These are phyloP conservation scores for Microcyclosporella mali DNA, from an alignment of 2,329 filamentous ascomycete species.

Conservation along the genomic window DNA sequence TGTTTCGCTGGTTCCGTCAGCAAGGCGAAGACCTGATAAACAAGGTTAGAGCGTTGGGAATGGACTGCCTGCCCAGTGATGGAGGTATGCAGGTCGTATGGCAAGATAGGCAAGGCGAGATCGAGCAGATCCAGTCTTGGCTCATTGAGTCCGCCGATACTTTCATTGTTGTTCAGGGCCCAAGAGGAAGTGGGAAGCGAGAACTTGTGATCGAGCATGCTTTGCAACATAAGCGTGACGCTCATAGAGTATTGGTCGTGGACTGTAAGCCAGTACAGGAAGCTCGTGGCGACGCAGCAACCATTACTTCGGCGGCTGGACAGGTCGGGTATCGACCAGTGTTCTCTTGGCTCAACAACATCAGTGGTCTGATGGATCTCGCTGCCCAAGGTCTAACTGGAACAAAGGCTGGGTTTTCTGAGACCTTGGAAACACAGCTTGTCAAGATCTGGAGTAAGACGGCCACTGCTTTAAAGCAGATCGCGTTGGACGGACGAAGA, in stretches of 20 bases:
- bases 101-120: constrained; percentile 76
- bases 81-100: constrained; percentile 74
- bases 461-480: constrained; percentile 67
- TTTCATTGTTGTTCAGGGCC: constrained; percentile 89
- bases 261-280: constrained; percentile 94
- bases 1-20: constrained; percentile 75
- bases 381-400: constrained; percentile 91
- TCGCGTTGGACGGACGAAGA: constrained; percentile 63
- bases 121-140: constrained; percentile 78
- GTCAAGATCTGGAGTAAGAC: constrained; percentile 86
- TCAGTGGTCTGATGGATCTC: constrained; percentile 86
- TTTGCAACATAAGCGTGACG: constrained; percentile 53
- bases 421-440: constrained; percentile 83
- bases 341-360: constrained; percentile 93
- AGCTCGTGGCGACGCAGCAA: constrained; percentile 77
- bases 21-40: constrained; percentile 59
- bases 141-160: constrained; percentile 82
- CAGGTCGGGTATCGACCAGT: constrained; percentile 88
- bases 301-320: constrained; percentile 71
- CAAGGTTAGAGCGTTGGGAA: constrained; percentile 41
- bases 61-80: constrained; percentile 46
- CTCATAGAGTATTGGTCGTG: constrained; percentile 72
- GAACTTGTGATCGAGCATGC: constrained; percentile 83
- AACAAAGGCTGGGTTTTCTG: constrained; percentile 88
- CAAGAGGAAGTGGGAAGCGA: constrained; percentile 82